These are phyloP conservation scores for Porodaedalea pini DNA, from an alignment of 1,284 basidiomycete species.

Conservation along the genomic window DNA sequence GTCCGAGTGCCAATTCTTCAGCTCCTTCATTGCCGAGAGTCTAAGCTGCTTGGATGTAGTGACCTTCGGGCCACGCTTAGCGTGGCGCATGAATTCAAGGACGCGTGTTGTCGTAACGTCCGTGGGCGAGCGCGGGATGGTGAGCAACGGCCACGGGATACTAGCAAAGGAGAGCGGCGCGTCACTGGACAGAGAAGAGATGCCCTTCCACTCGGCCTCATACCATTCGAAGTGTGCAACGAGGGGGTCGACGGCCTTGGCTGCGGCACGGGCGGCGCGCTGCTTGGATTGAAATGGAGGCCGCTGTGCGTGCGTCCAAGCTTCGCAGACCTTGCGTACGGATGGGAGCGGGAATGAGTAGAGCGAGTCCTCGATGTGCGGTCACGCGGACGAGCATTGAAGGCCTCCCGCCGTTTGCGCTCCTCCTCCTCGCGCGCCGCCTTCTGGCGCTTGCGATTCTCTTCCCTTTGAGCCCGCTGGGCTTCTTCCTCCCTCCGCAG, in stretches of 20 bases:
- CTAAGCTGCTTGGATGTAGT: conserved; percentile 26
- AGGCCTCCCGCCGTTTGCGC: not conserved
- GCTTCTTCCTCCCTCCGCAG: too few relatives aligned
- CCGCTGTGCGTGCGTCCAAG: too few relatives aligned
- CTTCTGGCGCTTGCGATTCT: too few relatives aligned
- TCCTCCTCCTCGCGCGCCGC: not conserved
- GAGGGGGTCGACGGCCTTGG: not conserved
- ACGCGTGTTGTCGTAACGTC: conserved; percentile 51
- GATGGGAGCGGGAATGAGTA: too few relatives aligned
- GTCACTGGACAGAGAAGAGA: not conserved
- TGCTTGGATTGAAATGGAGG: too few relatives aligned
- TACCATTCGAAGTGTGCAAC: not conserved
- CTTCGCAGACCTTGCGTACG: too few relatives aligned
- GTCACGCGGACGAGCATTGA: not conserved
- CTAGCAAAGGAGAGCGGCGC: conserved; percentile 47
- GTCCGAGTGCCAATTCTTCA: conserved; percentile 76
- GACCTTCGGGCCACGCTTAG: conserved; percentile 46
- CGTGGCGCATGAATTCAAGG: conserved; percentile 55
- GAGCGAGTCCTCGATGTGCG: too few relatives aligned
- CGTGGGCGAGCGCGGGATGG: conserved; percentile 39
- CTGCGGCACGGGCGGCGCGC: not conserved
- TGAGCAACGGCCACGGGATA: conserved; percentile 65
- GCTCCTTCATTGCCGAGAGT: conserved; percentile 49
- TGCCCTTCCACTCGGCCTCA: not conserved
- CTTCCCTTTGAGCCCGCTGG: too few relatives aligned